Base-by-base conservation (phyloP, 1,139 yeast species). In the Geotrichum histeridarum region DNA sequence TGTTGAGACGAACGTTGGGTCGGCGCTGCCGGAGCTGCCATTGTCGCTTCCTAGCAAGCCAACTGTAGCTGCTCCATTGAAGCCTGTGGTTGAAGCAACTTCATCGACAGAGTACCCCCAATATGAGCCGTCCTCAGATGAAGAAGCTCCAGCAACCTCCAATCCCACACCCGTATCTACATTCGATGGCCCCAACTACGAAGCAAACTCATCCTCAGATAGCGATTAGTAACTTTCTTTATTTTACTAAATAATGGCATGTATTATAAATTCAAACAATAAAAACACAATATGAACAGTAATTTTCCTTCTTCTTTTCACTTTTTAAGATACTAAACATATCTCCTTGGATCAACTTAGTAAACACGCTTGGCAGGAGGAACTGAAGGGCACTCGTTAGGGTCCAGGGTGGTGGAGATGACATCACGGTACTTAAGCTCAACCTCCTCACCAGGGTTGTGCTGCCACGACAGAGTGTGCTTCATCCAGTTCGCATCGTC, bases 401-500 rank as follows among this genome's bases (percentile, higher is more conserved):
- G 94, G 72, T 93, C 98, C 73, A 93, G 80, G 51, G 99, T 93
- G 58, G 83, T 78, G 64, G 78, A 78, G 67, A 88, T 81, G 66
- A 93, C 98, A 58, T 78, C 77, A 82, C 99, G 87, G 85, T 93
- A 93, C 67, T 77, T 84, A 75, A 93, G 82, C 58, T 72, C 75
- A 53, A 89, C 90, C 56, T 79, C 78, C 51, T 80, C 93, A 67
- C 94, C 95, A 60, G 78, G 77, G 44, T 75, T 73, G 57, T 74
- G 69, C 78, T 93, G 98, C 89, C 95, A 93, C 54, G 98, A 88
- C 70, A 93, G 78, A 52, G 97, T 82, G 76, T 93, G 99, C 79
- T 93, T 93, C 94, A 90, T 89, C 99, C 99, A 93, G 79, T 89
- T 78, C 59, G 70, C 90, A 71, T 93, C 99, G 69, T 93, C 96